Conservation (phyloP, 2,329 filamentous ascomycete species). For the Aspergillus sergii region DNA sequence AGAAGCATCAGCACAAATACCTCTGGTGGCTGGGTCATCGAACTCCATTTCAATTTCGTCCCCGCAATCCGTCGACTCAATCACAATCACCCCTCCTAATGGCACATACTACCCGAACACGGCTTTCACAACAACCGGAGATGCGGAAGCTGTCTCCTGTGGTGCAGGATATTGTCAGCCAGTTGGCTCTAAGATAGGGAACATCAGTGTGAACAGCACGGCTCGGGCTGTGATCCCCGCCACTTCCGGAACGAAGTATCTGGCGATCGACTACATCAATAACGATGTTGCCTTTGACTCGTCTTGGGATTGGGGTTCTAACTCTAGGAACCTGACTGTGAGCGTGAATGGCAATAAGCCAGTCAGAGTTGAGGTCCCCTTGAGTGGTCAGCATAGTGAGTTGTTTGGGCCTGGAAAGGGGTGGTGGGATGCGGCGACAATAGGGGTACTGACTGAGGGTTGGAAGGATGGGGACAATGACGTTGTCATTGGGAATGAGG, state of each 20-base stretch:
- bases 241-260: constrained; percentile 38
- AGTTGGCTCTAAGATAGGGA: constrained; percentile 46
- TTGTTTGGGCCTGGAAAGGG: constrained; percentile 47
- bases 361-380: constrained; percentile 54
- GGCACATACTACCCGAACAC: constrained; percentile 46
- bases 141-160: constrained; percentile 40
- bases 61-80: constrained; percentile 17
- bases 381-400: constrained; percentile 42
- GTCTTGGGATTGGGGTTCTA: constrained; percentile 49
- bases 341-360: constrained; percentile 47
- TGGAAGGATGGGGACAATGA: constrained; percentile 48
- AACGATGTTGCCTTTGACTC: constrained; percentile 52
- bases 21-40: constrained; percentile 24
- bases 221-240: constrained; percentile 42
- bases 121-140: constrained; percentile 41
- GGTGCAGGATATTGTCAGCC: constrained; percentile 46
- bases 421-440: constrained; percentile 54
- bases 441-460: constrained; percentile 50
- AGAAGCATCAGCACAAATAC: constrained; percentile 13
- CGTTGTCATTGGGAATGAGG: constrained; percentile 37
- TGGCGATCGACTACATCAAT: constrained; percentile 57
- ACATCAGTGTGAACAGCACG: constrained; percentile 35
- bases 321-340: constrained; percentile 55
- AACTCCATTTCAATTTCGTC: constrained; percentile 31
- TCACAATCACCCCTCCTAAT: constrained; percentile 24